Conservation (phyloP, 139 green algal genomes). For the Picochlorum sp. region DNA sequence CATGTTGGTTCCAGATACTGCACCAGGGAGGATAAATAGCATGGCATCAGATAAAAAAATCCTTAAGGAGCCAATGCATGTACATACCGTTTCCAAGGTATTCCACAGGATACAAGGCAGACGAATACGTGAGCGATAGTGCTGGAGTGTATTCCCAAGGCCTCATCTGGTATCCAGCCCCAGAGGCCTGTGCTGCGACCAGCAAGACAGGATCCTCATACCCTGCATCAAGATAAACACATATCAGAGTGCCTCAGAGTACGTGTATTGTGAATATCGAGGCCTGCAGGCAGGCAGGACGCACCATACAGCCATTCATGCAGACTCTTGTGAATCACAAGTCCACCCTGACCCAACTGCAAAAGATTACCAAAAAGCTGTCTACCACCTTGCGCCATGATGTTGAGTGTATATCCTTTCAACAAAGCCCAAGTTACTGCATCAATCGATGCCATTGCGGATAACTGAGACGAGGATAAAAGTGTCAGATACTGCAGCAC, state of each 20-base stretch:
- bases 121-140: slow-evolving; percentile 1
- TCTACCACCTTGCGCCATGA: slow-evolving; percentile 7
- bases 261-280: no score
- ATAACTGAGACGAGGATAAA: not conserved
- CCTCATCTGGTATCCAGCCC: not conserved
- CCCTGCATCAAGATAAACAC: no score
- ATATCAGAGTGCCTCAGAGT: no score
- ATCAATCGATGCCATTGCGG: slow-evolving; percentile 8
- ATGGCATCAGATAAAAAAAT: no score
- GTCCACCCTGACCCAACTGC: slow-evolving; percentile 2
- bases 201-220: slow-evolving; percentile 27
- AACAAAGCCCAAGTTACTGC: slow-evolving; percentile 1
- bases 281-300: no score
- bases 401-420: slow-evolving; percentile 18
- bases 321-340: slow-evolving; percentile 18
- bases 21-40: not conserved
- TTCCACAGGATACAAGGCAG: not conserved
- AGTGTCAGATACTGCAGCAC: slow-evolving; percentile 1
- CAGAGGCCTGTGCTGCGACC: not conserved
- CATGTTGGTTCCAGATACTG: slow-evolving; percentile 2
- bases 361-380: slow-evolving; percentile 5
- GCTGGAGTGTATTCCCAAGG: slow-evolving; percentile 19
- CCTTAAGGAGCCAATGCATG: not conserved
- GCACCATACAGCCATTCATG: slow-evolving; percentile 24
- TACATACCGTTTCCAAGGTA: slow-evolving; percentile 6